Conservation (phyloP, 2,329 filamentous ascomycete species). For the Pleurostoma richardsiae region DNA sequence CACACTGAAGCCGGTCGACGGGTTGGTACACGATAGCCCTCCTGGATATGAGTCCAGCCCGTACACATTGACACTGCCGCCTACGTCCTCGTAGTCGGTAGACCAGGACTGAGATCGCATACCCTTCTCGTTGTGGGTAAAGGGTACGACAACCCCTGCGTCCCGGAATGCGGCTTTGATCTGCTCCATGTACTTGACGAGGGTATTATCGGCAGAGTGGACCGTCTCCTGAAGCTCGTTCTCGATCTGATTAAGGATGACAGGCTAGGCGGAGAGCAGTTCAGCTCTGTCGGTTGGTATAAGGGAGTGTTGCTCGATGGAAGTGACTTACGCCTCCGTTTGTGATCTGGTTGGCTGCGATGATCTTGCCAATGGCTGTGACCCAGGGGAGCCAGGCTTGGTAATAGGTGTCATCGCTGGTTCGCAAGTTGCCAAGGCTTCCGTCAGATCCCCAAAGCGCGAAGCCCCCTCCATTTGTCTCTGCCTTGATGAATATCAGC, state of each 20-base stretch:
- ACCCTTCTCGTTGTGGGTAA: conserved; percentile 45
- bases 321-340: conserved; percentile 43
- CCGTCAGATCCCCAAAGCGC: conserved; percentile 38
- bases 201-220: conserved; percentile 34
- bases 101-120: conserved; percentile 44
- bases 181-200: conserved; percentile 48
- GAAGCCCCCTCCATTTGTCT: conserved; percentile 40
- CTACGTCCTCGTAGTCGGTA: conserved; percentile 48
- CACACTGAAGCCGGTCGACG: conserved; percentile 40
- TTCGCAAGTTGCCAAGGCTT: conserved; percentile 31
- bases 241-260: conserved; percentile 47
- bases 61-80: conserved; percentile 47
- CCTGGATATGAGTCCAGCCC: conserved; percentile 41
- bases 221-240: conserved; percentile 44
- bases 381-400: conserved; percentile 43
- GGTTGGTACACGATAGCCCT: conserved; percentile 43
- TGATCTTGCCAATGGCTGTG: conserved; percentile 37
- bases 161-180: conserved; percentile 37
- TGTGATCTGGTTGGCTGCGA: conserved; percentile 46
- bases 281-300: conserved; percentile 34
- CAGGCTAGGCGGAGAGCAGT: conserved; percentile 30
- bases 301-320: conserved; percentile 39
- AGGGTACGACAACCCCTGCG: conserved; percentile 42
- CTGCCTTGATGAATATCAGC: conserved; percentile 23
- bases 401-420: conserved; percentile 34